phyloP scores from a whole-genome alignment of 257 asterid species.

The Fraxinus pennsylvanica region DNA sequence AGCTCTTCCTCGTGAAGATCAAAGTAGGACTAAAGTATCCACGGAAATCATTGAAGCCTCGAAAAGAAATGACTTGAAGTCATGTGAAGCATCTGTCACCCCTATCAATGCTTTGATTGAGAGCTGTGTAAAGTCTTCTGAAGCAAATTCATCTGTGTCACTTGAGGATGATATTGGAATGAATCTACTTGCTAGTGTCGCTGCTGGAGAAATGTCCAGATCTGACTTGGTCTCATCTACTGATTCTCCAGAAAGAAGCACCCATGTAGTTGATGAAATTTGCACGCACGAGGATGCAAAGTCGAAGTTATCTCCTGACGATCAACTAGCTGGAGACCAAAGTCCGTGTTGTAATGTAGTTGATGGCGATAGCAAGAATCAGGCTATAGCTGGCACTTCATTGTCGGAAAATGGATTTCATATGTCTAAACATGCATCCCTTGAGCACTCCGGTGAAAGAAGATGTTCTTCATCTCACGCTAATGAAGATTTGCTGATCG shows the following conservation, averaged over 20 bases:
- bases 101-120: constrained; percentile 65
- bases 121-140: constrained; percentile 60
- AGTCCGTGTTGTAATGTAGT: constrained; percentile 20
- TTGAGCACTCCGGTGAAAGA: constrained; percentile 20
- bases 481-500: constrained; percentile 20
- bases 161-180: constrained; percentile 56
- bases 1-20: constrained; percentile 34
- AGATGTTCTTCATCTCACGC: constrained; percentile 19
- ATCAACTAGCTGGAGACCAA: constrained; percentile 16
- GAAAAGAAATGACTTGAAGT: constrained; percentile 31
- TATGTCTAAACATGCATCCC: constrained; percentile 5
- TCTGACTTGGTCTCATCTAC: constrained; percentile 41
- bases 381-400: constrained; percentile 19
- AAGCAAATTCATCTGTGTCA: constrained; percentile 44
- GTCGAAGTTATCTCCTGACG: constrained; percentile 35
- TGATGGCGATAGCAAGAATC: constrained; percentile 39
- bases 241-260: constrained; percentile 36
- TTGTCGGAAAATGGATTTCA: constrained; percentile 20
- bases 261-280: constrained; percentile 39
- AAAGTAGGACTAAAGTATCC: constrained; percentile 26
- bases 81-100: constrained; percentile 38
- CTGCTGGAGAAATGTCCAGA: constrained; percentile 54
- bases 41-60: constrained; percentile 31
- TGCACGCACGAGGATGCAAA: constrained; percentile 34
- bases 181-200: constrained; percentile 70